Evolutionary conservation across 805 yeast species (phyloP).

Genomic region (Saturnispora quitensis): DNA sequence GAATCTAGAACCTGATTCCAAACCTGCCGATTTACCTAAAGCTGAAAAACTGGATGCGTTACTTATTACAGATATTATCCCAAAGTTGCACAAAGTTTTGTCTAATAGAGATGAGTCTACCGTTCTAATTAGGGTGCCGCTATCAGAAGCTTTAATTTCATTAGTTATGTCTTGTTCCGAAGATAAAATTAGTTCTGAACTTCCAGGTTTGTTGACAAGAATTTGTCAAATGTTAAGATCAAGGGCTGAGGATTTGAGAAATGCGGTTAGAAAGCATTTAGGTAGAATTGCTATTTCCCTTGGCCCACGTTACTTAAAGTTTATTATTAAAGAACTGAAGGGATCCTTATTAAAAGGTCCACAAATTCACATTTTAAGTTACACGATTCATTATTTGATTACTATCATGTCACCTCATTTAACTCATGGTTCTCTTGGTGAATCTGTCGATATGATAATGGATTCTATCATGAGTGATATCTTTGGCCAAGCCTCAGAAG

Average conservation of each 20-base stretch:
- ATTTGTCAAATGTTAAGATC: conserved; percentile 86
- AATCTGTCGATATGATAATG: conserved; percentile 46
- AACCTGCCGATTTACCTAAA: conserved; percentile 29
- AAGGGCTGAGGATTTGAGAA: conserved; percentile 80
- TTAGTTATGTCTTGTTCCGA: conserved; percentile 54
- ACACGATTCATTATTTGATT: conserved; percentile 68
- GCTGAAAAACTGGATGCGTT: conserved; percentile 34
- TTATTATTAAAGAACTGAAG: conserved; percentile 69
- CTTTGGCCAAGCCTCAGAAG: conserved; percentile 87
- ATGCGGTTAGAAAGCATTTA: conserved; percentile 68
- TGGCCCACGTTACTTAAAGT: conserved; percentile 66
- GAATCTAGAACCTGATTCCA: conserved; percentile 6
- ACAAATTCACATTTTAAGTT: conserved; percentile 87
- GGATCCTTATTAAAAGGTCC: conserved; percentile 81
- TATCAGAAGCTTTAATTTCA: conserved; percentile 72
- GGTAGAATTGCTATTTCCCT: conserved; percentile 53
- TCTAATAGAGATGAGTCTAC: conserved; percentile 70
- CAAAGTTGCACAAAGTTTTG: conserved; percentile 52
- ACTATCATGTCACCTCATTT: conserved; percentile 37
- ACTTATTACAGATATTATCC: conserved; percentile 49
- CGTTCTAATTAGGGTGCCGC: conserved; percentile 60
- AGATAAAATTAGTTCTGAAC: conserved; percentile 43
- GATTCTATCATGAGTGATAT: conserved; percentile 82
- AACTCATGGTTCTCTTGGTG: conserved; percentile 68
- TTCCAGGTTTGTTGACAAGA: conserved; percentile 78